Percentiles rank a stretch among this genome's conserved stretches.
phyloP scores from a whole-genome alignment of 345 rosid genomes.

The Gossypium longicalyx region DNA sequence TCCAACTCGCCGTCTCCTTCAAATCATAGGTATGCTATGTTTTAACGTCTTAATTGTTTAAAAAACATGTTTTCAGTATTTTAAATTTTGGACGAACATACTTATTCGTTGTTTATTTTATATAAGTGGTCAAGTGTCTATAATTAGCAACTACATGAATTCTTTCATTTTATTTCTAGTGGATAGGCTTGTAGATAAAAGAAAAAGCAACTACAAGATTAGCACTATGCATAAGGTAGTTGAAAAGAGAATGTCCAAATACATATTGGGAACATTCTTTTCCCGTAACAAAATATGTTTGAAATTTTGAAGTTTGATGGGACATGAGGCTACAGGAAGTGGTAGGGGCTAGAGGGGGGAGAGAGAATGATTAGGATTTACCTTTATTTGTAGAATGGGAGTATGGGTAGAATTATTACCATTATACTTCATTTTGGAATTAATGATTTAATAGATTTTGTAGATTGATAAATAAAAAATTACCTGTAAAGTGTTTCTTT shows the following conservation, averaged over 20 bases:
- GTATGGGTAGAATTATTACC: not conserved
- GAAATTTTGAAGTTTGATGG: not conserved
- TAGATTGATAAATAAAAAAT: not conserved
- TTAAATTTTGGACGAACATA: not conserved
- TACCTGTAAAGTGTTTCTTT: not conserved
- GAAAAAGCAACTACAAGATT: not conserved
- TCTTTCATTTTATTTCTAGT: not conserved
- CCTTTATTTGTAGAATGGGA: not conserved
- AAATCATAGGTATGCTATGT: conserved; percentile 69
- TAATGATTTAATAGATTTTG: not conserved
- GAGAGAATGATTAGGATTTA: conserved; percentile 1
- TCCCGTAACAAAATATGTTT: not conserved
- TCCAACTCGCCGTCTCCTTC: conserved; percentile 68
- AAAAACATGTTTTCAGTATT: not conserved
- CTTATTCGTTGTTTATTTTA: not conserved
- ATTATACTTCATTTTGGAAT: not conserved
- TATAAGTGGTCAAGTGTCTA: not conserved
- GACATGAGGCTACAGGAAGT: not conserved
- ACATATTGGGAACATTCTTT: not conserved
- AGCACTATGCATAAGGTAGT: not conserved
- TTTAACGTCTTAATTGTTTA: not conserved
- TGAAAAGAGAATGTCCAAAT: not conserved
- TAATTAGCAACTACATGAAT: not conserved
- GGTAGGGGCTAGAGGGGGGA: not conserved
- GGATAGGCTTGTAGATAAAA: not conserved